Evolutionary conservation across 2,329 filamentous ascomycete species (phyloP).

Genomic region (Ascochyta lentis): DNA sequence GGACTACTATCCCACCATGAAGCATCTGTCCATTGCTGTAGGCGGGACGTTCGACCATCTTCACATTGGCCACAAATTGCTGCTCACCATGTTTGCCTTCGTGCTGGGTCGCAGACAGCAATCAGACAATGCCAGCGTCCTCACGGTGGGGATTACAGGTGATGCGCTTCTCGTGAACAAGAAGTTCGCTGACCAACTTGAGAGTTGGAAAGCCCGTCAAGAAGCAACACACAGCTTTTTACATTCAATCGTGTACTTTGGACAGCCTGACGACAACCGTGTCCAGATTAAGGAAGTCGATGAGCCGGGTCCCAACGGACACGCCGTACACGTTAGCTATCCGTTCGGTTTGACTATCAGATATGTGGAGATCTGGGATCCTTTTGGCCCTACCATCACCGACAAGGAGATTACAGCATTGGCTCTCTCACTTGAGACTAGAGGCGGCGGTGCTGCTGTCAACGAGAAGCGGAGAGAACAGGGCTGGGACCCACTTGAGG

Average conservation of each 20-base stretch:
- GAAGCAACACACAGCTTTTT: slow-evolving; percentile 75
- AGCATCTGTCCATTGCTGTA: slow-evolving; percentile 73
- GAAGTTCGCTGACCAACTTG: slow-evolving; percentile 80
- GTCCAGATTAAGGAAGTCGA: slow-evolving; percentile 54
- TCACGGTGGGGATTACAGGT: slow-evolving; percentile 87
- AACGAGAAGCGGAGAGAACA: slow-evolving; percentile 80
- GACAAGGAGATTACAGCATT: slow-evolving; percentile 79
- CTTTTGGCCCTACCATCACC: slow-evolving; percentile 89
- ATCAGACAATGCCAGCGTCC: slow-evolving; percentile 53
- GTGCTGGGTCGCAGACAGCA: slow-evolving; percentile 60
- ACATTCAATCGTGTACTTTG: slow-evolving; percentile 64
- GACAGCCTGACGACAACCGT: slow-evolving; percentile 55
- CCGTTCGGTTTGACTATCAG: slow-evolving; percentile 71
- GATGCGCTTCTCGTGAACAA: slow-evolving; percentile 88
- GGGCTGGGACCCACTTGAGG: slow-evolving; percentile 76
- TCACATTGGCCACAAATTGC: slow-evolving; percentile 93
- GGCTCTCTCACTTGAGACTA: slow-evolving; percentile 87
- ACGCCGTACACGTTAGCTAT: slow-evolving; percentile 64
- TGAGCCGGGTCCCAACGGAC: slow-evolving; percentile 56
- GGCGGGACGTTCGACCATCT: slow-evolving; percentile 97
- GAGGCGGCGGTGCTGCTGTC: slow-evolving; percentile 80
- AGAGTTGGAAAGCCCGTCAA: slow-evolving; percentile 80
- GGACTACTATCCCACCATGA: slow-evolving; percentile 16
- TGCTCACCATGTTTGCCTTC: slow-evolving; percentile 85
- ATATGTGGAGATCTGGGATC: slow-evolving; percentile 84